phyloP scores from a whole-genome alignment of 1,284 basidiomycete genomes.

The Fomitopsis pinicola region DNA sequence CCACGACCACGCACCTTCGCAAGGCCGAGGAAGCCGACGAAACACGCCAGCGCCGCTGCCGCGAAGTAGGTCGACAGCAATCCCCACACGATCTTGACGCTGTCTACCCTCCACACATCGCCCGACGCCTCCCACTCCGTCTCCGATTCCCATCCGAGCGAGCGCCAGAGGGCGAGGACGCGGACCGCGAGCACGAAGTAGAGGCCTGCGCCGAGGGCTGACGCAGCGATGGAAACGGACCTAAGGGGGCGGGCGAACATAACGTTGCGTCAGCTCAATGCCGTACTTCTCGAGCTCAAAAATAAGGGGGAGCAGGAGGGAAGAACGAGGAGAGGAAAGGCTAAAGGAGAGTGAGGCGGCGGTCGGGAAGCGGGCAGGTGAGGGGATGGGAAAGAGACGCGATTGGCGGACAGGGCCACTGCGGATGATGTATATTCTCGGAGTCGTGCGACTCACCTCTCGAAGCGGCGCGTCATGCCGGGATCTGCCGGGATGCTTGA shows the following conservation, averaged over 20 bases:
- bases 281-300: not conserved
- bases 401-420: constrained; percentile 3
- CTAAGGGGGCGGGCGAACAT: constrained; percentile 29
- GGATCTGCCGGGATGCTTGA: not conserved
- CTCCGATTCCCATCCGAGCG: constrained; percentile 64
- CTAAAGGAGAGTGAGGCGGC: constrained; percentile 1
- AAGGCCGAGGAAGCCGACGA: constrained; percentile 63
- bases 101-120: constrained; percentile 55
- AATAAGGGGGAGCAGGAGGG: not conserved
- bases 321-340: constrained; percentile 4
- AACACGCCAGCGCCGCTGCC: constrained; percentile 54
- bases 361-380: not conserved
- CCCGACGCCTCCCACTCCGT: constrained; percentile 67
- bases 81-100: constrained; percentile 60
- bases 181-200: constrained; percentile 54
- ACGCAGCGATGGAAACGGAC: constrained; percentile 50
- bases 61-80: constrained; percentile 63
- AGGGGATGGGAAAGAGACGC: not conserved
- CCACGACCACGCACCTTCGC: constrained; percentile 44
- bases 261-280: constrained; percentile 7
- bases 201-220: constrained; percentile 49
- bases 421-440: constrained; percentile 4
- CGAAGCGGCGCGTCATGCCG: constrained; percentile 10
- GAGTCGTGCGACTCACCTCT: constrained; percentile 7
- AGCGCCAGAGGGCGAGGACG: constrained; percentile 51